Conservation (phyloP, 2,329 filamentous ascomycete species). For the Didymella exigua region DNA sequence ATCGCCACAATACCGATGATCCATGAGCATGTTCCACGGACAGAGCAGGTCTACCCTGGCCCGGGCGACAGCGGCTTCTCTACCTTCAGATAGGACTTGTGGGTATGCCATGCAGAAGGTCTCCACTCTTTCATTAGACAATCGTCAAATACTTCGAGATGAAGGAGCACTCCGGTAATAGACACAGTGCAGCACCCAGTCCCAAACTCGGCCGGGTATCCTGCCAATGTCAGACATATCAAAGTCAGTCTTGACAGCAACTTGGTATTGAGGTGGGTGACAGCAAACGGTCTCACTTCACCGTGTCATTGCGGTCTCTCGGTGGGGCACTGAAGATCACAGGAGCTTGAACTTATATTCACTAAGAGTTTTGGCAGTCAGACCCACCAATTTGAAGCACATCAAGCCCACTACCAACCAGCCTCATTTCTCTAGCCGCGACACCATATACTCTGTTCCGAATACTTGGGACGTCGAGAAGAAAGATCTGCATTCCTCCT, state of each 20-base stretch:
- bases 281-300: constrained; percentile 1
- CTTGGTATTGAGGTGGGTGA: neutral
- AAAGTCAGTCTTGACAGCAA: neutral
- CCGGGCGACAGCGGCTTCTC: constrained; percentile 1
- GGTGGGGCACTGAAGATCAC: constrained; percentile 5
- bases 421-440: constrained; percentile 7
- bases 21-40: constrained; percentile 2
- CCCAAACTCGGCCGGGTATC: neutral
- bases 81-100: neutral
- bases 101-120: neutral
- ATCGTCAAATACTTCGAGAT: neutral
- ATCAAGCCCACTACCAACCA: neutral
- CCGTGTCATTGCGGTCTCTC: neutral
- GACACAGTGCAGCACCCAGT: neutral
- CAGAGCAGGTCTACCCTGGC: neutral
- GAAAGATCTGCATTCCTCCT: neutral
- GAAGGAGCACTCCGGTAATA: neutral
- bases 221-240: neutral
- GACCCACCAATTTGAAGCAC: constrained; percentile 14
- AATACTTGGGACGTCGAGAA: constrained; percentile 3
- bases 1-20: neutral
- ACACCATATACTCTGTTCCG: constrained; percentile 7
- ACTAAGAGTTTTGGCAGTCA: constrained; percentile 8
- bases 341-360: constrained; percentile 6
- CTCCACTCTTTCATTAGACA: constrained; percentile 6